phyloP scores from a whole-genome alignment of 108 stramenopile species.

The Heterococcus sp. region DNA sequence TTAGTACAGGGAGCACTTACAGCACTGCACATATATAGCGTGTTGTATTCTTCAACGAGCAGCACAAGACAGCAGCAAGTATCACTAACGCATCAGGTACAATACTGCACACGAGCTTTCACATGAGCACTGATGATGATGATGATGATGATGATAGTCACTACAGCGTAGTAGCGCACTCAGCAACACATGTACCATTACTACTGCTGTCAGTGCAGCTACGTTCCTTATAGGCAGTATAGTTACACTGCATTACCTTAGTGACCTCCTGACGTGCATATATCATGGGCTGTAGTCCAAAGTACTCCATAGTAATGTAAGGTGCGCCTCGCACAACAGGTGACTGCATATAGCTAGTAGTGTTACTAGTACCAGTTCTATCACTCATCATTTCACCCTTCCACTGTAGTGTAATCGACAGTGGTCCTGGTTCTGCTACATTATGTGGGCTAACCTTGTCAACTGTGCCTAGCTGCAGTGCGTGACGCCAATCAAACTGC shows the following conservation, averaged over 20 bases:
- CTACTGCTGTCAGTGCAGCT: too few relatives aligned
- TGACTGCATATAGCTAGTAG: constrained; percentile 67
- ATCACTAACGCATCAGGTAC: too few relatives aligned
- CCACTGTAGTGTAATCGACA: constrained; percentile 33
- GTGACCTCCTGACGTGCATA: background rate
- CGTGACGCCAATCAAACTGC: constrained; percentile 58
- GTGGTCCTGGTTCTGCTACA: constrained; percentile 28
- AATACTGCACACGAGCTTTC: too few relatives aligned
- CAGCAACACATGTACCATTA: too few relatives aligned
- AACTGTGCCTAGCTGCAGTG: constrained; percentile 68
- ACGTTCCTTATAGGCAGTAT: background rate
- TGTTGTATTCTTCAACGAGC: too few relatives aligned
- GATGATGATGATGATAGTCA: too few relatives aligned
- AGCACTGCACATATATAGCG: too few relatives aligned
- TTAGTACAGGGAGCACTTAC: too few relatives aligned
- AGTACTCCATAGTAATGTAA: constrained; percentile 78
- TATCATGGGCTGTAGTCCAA: constrained; percentile 29
- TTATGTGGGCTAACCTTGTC: constrained; percentile 5
- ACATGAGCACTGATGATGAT: too few relatives aligned
- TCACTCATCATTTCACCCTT: background rate
- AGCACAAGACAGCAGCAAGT: too few relatives aligned
- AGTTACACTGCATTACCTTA: background rate
- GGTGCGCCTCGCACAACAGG: constrained; percentile 80
- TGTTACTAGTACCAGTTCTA: too few relatives aligned
- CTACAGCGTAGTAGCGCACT: too few relatives aligned